These are phyloP conservation scores for Tricholoma saponaceum DNA, from an alignment of 768 basidiomycete genomes.

Conservation along the genomic window DNA sequence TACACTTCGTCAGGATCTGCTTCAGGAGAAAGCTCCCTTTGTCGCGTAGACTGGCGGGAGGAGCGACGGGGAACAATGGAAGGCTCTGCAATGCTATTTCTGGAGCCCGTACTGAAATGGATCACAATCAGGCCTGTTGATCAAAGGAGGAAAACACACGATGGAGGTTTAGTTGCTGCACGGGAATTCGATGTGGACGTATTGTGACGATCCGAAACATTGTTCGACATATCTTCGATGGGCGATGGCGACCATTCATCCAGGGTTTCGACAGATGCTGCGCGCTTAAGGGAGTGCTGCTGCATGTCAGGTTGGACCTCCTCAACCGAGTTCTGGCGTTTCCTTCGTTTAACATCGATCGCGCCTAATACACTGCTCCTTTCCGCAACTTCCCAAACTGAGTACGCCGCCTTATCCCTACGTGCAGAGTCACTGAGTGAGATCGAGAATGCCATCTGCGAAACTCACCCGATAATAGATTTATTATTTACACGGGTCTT, in stretches of 20 bases:
- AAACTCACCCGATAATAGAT: conserved; percentile 1
- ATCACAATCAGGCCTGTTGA: neutral
- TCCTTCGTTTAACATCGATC: neutral
- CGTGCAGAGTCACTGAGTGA: neutral
- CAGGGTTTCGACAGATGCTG: conserved; percentile 3
- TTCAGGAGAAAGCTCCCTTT: conserved; percentile 17
- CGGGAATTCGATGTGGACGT: conserved; percentile 4
- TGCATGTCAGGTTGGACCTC: neutral
- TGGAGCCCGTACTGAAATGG: conserved; percentile 2
- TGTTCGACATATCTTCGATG: conserved; percentile 1
- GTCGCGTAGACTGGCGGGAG: conserved; percentile 27
- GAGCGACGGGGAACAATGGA: conserved; percentile 28
- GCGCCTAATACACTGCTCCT: neutral
- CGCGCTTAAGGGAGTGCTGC: conserved; percentile 2
- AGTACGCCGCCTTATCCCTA: conserved; percentile 1
- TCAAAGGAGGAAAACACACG: neutral
- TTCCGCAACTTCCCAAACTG: conserved; percentile 7
- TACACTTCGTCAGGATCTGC: conserved; percentile 66
- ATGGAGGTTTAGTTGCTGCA: conserved; percentile 3
- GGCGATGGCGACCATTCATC: conserved; percentile 8
- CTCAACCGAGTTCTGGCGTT: neutral
- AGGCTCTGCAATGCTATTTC: conserved; percentile 2
- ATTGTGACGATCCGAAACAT: conserved; percentile 1
- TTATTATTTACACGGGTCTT: neutral
- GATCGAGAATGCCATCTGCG: neutral